These are phyloP conservation scores for Beauveria brongniartii DNA, from an alignment of 2,329 filamentous ascomycete species.

Conservation along the genomic window DNA sequence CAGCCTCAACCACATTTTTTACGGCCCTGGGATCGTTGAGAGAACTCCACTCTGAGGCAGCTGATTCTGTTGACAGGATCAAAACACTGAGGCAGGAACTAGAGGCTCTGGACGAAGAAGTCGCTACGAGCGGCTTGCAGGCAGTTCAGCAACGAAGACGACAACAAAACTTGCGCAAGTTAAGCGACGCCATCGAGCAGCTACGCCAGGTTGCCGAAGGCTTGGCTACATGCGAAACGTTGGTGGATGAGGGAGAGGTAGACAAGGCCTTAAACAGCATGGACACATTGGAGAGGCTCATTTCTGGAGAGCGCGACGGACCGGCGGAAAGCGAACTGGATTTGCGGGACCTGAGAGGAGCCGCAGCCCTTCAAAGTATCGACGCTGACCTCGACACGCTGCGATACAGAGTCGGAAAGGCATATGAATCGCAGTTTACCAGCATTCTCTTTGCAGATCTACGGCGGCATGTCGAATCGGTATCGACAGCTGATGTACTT, in stretches of 20 bases:
- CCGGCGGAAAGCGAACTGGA: slow-evolving; percentile 22
- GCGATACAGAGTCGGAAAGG: slow-evolving; percentile 74
- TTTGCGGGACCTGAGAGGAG: slow-evolving; percentile 62
- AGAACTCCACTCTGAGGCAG: slow-evolving; percentile 85
- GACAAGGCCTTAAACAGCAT: slow-evolving; percentile 73
- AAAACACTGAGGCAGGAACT: slow-evolving; percentile 73
- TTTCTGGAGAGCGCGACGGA: slow-evolving; percentile 58
- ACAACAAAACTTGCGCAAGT: slow-evolving; percentile 73
- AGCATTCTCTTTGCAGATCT: slow-evolving; percentile 72
- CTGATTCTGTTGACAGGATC: slow-evolving; percentile 83
- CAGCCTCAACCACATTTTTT: slow-evolving; percentile 93
- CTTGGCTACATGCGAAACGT: slow-evolving; percentile 65
- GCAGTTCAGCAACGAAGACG: slow-evolving; percentile 76
- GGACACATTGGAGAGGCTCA: slow-evolving; percentile 68
- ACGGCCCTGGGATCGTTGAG: slow-evolving; percentile 84
- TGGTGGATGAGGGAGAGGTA: slow-evolving; percentile 77
- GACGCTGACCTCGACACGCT: slow-evolving; percentile 68
- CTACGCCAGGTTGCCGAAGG: slow-evolving; percentile 70
- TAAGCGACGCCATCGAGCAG: slow-evolving; percentile 77
- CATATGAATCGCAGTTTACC: slow-evolving; percentile 75
- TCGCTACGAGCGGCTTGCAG: slow-evolving; percentile 76
- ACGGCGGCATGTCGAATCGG: slow-evolving; percentile 66
- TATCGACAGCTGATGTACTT: slow-evolving; percentile 65
- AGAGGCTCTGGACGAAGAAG: slow-evolving; percentile 72
- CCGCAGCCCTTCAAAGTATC: slow-evolving; percentile 74